Percentiles rank a stretch among this genome's conserved stretches.
phyloP scores from a whole-genome alignment of 1,284 basidiomycete genomes.

The Apiotrichum veenhuisii region DNA sequence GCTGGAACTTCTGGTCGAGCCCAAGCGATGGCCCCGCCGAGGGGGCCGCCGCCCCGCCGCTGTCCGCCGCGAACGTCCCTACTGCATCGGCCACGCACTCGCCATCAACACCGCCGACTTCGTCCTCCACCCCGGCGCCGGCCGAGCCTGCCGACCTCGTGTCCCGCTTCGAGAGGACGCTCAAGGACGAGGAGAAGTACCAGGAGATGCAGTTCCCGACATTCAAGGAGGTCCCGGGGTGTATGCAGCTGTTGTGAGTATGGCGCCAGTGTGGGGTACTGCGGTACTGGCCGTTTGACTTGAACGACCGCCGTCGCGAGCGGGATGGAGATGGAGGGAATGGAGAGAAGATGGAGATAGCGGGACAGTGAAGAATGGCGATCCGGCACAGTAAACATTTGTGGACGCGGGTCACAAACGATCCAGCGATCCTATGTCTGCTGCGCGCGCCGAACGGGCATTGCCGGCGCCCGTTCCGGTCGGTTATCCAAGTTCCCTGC shows the following conservation, averaged over 20 bases:
- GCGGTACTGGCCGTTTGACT: background rate
- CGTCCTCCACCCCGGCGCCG: background rate
- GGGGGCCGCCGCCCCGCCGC: background rate
- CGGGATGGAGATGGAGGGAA: too few relatives aligned
- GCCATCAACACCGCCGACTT: background rate
- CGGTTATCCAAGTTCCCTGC: background rate
- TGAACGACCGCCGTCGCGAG: too few relatives aligned
- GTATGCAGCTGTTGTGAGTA: conserved; percentile 63
- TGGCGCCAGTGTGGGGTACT: background rate
- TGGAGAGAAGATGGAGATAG: too few relatives aligned
- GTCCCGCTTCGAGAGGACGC: conserved; percentile 31
- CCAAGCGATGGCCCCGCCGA: background rate
- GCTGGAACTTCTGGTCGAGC: conserved; percentile 6
- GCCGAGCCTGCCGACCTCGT: conserved; percentile 18
- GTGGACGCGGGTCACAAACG: too few relatives aligned
- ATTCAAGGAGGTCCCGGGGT: conserved; percentile 72
- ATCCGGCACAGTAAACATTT: too few relatives aligned
- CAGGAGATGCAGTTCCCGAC: conserved; percentile 58
- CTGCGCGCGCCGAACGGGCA: background rate
- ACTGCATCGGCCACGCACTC: background rate
- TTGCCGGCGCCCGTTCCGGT: background rate
- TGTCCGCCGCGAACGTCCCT: background rate
- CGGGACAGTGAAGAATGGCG: too few relatives aligned
- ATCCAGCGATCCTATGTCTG: too few relatives aligned
- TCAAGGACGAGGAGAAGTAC: conserved; percentile 44